These are phyloP conservation scores for Phytophthora idaei DNA, from an alignment of 352 stramenopile genomes.

Conservation along the genomic window DNA sequence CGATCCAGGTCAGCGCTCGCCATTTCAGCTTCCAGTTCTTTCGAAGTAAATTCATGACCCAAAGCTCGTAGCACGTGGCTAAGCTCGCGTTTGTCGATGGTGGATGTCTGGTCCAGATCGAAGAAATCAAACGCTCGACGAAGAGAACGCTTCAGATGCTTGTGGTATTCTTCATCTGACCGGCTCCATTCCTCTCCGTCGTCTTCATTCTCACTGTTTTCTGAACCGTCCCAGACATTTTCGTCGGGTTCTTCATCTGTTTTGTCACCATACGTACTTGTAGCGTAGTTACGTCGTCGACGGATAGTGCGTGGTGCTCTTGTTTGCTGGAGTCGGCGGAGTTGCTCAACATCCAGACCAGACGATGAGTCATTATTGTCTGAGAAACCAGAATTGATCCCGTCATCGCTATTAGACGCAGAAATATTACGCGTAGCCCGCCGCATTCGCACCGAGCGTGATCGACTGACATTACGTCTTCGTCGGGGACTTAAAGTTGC, in stretches of 20 bases:
- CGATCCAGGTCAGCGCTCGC: constrained; percentile 58
- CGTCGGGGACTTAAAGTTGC: constrained; percentile 19
- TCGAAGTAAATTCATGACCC: constrained; percentile 70
- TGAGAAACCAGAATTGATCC: constrained; percentile 1
- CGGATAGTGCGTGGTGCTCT: constrained; percentile 15
- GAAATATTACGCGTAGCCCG: constrained; percentile 3
- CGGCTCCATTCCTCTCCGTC: constrained; percentile 28
- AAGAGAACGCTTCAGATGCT: constrained; percentile 62
- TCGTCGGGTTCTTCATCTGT: constrained; percentile 11
- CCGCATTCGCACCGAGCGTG: constrained; percentile 8
- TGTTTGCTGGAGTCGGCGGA: constrained; percentile 38
- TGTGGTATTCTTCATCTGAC: constrained; percentile 70
- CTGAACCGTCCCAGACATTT: neutral
- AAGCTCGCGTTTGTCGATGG: constrained; percentile 76
- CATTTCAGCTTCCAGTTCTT: constrained; percentile 74
- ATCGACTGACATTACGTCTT: constrained; percentile 14
- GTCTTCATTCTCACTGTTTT: constrained; percentile 28
- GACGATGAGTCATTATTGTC: constrained; percentile 37
- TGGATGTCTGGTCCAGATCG: constrained; percentile 69
- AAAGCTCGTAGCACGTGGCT: constrained; percentile 68
- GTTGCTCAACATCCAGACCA: constrained; percentile 49
- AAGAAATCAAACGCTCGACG: constrained; percentile 82
- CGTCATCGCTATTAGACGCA: constrained; percentile 8
- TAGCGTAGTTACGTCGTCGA: neutral
- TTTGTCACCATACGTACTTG: constrained; percentile 7